Evolutionary conservation across 1,139 yeast species (phyloP), one percentile per base, ranked within the genome.

Genomic region (Yamadazyma diospyri): DNA sequence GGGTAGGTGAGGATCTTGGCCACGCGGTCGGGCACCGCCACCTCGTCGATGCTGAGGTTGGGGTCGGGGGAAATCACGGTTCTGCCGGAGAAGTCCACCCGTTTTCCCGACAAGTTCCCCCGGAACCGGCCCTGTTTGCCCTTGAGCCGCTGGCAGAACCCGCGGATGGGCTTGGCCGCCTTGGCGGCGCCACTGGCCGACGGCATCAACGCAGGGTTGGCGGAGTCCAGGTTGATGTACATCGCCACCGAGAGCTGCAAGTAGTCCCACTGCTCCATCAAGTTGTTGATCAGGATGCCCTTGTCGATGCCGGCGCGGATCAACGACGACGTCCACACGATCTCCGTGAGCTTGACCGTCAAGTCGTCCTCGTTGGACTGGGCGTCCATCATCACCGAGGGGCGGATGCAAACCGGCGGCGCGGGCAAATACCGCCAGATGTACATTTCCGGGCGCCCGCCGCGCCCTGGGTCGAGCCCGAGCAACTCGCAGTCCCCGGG

Each of bases 1-100:
- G 99, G 99, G 55, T 84, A 94, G 0, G 99, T 94, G 50, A 94
- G 70, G 16, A 92, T 87, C 59, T 88, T 92, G 12, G 98, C 98
- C 18, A 94, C 96, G 44, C 94, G 71, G 49, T 89, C 97, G 7
- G 99, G 99, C 25, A 94, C 97, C 0, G 98, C 98, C 30, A 94
- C 98, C 61, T 92, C 96, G 59, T 92, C 97, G 45, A 94, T 87
- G 27, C 82, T 72, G 48, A 94, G 69, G 58, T 94, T 94, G 21
- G 98, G 99, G 64, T 94, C 99, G 0, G 99, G 99, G 1, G 98
- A 92, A 55, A 94, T 92, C 48, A 94, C 99, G 0, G 98, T 94
- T 68, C 99, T 78, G 33, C 95, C 98, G 0, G 97, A 89, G 57
- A 94, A 94, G 59, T 94, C 99, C 26, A 94, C 99, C 68, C 99